Evolutionary conservation across 2,329 filamentous ascomycete genomes (phyloP).

Genomic region (Diaporthe aspalathi): DNA sequence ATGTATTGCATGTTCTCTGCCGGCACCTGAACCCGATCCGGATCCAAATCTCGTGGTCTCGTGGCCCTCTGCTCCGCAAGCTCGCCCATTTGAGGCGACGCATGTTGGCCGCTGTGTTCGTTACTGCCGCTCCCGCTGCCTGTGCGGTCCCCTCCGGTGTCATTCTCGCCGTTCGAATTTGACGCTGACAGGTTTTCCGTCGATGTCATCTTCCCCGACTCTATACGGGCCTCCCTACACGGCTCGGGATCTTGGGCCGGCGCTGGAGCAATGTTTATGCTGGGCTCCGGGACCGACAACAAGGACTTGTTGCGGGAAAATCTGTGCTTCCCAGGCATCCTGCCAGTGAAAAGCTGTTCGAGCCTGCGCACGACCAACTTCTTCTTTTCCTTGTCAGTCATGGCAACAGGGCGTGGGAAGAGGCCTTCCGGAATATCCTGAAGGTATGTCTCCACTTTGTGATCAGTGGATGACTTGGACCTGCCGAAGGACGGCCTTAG

Average conservation of each 20-base stretch:
- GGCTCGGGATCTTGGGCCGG: slow-evolving; percentile 47
- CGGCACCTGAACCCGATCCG: slow-evolving; percentile 79
- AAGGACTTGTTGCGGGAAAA: slow-evolving; percentile 16
- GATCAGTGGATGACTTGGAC: slow-evolving; percentile 57
- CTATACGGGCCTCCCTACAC: slow-evolving; percentile 62
- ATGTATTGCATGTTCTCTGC: slow-evolving; percentile 85
- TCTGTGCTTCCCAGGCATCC: slow-evolving; percentile 54
- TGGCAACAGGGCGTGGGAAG: slow-evolving; percentile 68
- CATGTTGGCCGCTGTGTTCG: slow-evolving; percentile 50
- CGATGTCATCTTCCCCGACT: slow-evolving; percentile 54
- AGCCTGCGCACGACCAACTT: slow-evolving; percentile 80
- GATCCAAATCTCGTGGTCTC: slow-evolving; percentile 80
- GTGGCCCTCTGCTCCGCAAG: slow-evolving; percentile 80
- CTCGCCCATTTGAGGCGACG: slow-evolving; percentile 53
- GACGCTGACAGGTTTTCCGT: slow-evolving; percentile 58
- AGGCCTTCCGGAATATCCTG: slow-evolving; percentile 78
- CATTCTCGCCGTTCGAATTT: slow-evolving; percentile 59
- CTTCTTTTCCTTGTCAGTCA: slow-evolving; percentile 81
- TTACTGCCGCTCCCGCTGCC: slow-evolving; percentile 45
- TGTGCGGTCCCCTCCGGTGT: slow-evolving; percentile 53
- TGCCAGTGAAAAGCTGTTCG: slow-evolving; percentile 86
- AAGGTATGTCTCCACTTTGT: slow-evolving; percentile 76
- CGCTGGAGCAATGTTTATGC: slow-evolving; percentile 32
- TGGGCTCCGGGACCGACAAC: slow-evolving; percentile 12
- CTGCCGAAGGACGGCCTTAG: slow-evolving; percentile 52